phyloP scores from a whole-genome alignment of 176 grass and related monocot species.

The Avena insularis region DNA sequence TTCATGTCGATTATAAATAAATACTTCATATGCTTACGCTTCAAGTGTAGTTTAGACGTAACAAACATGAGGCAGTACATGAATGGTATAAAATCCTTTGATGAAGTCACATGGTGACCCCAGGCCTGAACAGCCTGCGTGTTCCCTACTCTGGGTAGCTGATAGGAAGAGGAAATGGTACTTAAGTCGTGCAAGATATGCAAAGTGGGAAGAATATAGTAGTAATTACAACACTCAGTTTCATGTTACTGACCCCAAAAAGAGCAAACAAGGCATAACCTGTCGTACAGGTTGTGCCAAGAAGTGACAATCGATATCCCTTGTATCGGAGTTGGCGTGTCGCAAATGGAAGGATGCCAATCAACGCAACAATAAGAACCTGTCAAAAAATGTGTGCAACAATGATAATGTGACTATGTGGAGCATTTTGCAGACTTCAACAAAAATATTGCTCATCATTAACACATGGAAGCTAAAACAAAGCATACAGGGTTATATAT shows the following conservation, averaged over 20 bases:
- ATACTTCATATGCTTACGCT: slow-evolving; percentile 64
- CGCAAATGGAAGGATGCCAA: slow-evolving; percentile 83
- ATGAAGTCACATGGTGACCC: slow-evolving; percentile 72
- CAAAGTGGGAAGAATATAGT: slow-evolving; percentile 1
- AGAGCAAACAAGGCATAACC: slow-evolving; percentile 73
- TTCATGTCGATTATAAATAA: slow-evolving; percentile 39
- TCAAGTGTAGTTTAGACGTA: slow-evolving; percentile 86
- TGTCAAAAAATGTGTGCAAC: slow-evolving; percentile 44
- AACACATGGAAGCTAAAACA: slow-evolving; percentile 14
- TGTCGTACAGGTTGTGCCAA: slow-evolving; percentile 83
- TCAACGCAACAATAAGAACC: slow-evolving; percentile 82
- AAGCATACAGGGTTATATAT: neutral
- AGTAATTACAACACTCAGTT: slow-evolving; percentile 36
- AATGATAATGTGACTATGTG: slow-evolving; percentile 9
- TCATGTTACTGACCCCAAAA: slow-evolving; percentile 65
- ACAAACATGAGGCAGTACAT: slow-evolving; percentile 90
- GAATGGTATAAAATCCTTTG: slow-evolving; percentile 92
- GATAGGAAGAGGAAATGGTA: slow-evolving; percentile 40
- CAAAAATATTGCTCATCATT: slow-evolving; percentile 8
- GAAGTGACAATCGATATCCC: slow-evolving; percentile 79
- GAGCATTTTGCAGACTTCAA: slow-evolving; percentile 16
- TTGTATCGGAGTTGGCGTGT: slow-evolving; percentile 73
- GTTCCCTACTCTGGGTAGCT: slow-evolving; percentile 88
- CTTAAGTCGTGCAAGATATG: slow-evolving; percentile 20
- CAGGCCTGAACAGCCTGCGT: slow-evolving; percentile 63